phyloP scores from a whole-genome alignment of 1,139 yeast species.

The Blastobotrys apis region DNA sequence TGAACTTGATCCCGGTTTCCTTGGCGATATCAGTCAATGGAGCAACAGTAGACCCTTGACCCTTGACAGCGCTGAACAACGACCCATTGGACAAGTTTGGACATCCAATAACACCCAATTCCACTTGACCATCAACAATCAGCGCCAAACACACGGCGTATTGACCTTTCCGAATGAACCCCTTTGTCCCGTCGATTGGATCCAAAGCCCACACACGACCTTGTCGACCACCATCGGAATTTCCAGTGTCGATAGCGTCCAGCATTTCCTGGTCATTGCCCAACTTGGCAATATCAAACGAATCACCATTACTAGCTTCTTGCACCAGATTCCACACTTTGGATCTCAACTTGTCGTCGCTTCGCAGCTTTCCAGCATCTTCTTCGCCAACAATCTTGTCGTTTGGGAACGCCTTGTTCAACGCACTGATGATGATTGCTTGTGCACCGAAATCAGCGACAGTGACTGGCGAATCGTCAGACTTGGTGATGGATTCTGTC shows the following conservation, averaged over 20 bases:
- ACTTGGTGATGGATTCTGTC: conserved; percentile 62
- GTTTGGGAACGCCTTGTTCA: conserved; percentile 68
- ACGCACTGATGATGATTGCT: conserved; percentile 82
- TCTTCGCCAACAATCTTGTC: conserved; percentile 96
- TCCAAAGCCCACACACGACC: conserved; percentile 97
- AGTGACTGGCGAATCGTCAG: conserved; percentile 92
- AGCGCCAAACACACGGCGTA: conserved; percentile 93
- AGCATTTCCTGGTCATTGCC: conserved; percentile 48
- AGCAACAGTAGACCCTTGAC: conserved; percentile 58
- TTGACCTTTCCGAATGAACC: conserved; percentile 92
- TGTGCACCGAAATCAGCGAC: conserved; percentile 97
- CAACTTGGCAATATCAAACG: conserved; percentile 37
- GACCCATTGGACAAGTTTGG: conserved; percentile 75
- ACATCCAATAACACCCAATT: conserved; percentile 91
- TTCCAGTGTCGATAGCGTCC: conserved; percentile 71
- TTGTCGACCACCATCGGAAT: conserved; percentile 65
- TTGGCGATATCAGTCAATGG: conserved; percentile 24
- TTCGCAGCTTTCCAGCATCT: conserved; percentile 63
- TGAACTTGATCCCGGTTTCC: conserved; percentile 32
- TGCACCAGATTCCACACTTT: conserved; percentile 37
- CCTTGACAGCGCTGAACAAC: conserved; percentile 69
- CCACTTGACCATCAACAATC: conserved; percentile 78
- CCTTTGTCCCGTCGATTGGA: conserved; percentile 98
- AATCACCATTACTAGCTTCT: conserved; percentile 25
- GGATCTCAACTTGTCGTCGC: conserved; percentile 44